phyloP scores from a whole-genome alignment of 2,329 filamentous ascomycete species.

The Coniella lustricola region DNA sequence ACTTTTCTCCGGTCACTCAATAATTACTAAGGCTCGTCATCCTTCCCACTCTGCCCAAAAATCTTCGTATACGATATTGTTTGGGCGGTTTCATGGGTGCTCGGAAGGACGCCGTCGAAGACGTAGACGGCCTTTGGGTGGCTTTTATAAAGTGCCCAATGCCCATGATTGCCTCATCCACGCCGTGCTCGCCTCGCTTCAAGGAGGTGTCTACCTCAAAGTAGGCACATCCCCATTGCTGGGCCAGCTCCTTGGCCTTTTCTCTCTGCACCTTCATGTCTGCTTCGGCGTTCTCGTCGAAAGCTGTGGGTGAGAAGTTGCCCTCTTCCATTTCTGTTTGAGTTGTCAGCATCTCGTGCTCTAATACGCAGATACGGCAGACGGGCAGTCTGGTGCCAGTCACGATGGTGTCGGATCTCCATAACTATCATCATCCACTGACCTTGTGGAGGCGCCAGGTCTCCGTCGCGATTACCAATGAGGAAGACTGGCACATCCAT shows the following conservation, averaged over 20 bases:
- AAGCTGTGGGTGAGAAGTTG: slow-evolving; percentile 12
- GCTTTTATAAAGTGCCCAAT: slow-evolving; percentile 15
- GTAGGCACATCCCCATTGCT: slow-evolving; percentile 15
- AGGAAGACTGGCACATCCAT: slow-evolving; percentile 16
- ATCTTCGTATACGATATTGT: slow-evolving; percentile 16
- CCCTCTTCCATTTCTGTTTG: slow-evolving; percentile 9
- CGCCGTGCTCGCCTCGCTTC: slow-evolving; percentile 9
- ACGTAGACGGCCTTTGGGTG: slow-evolving; percentile 13
- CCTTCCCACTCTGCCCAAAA: slow-evolving; percentile 13
- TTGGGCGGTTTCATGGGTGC: slow-evolving; percentile 15
- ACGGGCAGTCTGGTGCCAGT: too few species aligned
- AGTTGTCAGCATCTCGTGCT: background rate
- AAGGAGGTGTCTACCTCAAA: slow-evolving; percentile 15
- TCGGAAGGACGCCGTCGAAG: slow-evolving; percentile 15
- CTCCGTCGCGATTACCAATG: slow-evolving; percentile 15
- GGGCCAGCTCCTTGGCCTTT: slow-evolving; percentile 12
- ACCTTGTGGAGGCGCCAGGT: slow-evolving; percentile 16
- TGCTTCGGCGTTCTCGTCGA: slow-evolving; percentile 12
- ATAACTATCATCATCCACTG: too few species aligned
- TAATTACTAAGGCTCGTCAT: slow-evolving; percentile 12
- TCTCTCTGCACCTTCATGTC: slow-evolving; percentile 16
- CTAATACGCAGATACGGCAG: background rate
- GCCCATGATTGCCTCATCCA: slow-evolving; percentile 14
- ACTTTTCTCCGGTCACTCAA: background rate
- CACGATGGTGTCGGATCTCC: too few species aligned